Percentiles rank a stretch among this genome's conserved stretches.
phyloP scores from a whole-genome alignment of 2,329 filamentous ascomycete genomes.

The Ascochyta clinopodiicola region DNA sequence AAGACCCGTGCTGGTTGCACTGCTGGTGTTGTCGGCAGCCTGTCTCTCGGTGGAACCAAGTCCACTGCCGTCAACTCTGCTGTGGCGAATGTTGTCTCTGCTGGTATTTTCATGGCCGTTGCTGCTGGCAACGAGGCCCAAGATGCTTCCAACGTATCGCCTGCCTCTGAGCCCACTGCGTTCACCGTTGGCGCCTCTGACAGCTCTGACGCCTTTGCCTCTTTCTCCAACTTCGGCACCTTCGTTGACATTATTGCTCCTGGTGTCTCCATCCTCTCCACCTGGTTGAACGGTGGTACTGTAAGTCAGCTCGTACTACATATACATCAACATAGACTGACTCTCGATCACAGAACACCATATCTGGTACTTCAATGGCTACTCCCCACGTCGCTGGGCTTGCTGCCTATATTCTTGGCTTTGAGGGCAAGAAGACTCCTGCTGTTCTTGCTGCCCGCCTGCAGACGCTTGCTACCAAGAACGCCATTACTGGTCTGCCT shows the following conservation, averaged over 20 bases:
- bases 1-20: slow-evolving; percentile 43
- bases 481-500: slow-evolving; percentile 52
- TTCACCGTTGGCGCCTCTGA: slow-evolving; percentile 52
- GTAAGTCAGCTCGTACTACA: slow-evolving; percentile 23
- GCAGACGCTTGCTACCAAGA: slow-evolving; percentile 49
- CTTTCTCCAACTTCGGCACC: slow-evolving; percentile 51
- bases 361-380: slow-evolving; percentile 48
- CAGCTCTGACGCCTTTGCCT: slow-evolving; percentile 43
- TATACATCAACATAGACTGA: background rate
- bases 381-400: slow-evolving; percentile 59
- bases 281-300: slow-evolving; percentile 54
- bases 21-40: slow-evolving; percentile 47
- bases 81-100: slow-evolving; percentile 43
- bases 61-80: slow-evolving; percentile 49
- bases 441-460: slow-evolving; percentile 59
- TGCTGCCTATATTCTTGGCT: slow-evolving; percentile 70
- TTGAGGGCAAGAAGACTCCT: slow-evolving; percentile 55
- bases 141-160: slow-evolving; percentile 44
- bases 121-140: slow-evolving; percentile 49
- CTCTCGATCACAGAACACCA: slow-evolving; percentile 51
- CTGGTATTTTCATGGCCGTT: slow-evolving; percentile 50
- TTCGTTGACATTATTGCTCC: slow-evolving; percentile 50
- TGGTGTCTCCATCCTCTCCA: slow-evolving; percentile 54
- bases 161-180: slow-evolving; percentile 48
- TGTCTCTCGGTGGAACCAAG: slow-evolving; percentile 51